Conservation (phyloP, 768 basidiomycete genomes). For the Lentinula sp. region DNA sequence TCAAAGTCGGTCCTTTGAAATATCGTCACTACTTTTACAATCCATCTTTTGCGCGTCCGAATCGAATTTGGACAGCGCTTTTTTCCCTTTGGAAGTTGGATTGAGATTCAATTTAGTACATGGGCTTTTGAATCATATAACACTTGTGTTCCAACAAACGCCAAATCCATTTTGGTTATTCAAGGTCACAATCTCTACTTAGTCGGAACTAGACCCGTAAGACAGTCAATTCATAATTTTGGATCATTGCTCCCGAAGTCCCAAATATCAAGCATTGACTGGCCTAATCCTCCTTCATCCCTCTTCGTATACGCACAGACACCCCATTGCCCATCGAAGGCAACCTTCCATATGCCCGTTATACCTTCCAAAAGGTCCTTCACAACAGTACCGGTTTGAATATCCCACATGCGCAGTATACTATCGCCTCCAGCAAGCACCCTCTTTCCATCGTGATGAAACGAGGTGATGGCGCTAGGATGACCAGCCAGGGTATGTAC, state of each 20-base stretch:
- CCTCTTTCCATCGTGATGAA: slow-evolving; percentile 97
- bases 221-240: background rate
- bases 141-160: too few species aligned
- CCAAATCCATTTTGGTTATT: too few species aligned
- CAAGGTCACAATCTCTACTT: too few species aligned
- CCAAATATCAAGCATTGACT: slow-evolving; percentile 82
- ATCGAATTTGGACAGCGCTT: too few species aligned
- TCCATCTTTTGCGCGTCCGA: too few species aligned
- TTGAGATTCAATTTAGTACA: too few species aligned
- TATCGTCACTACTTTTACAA: too few species aligned
- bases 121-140: too few species aligned
- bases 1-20: background rate
- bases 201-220: background rate
- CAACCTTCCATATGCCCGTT: slow-evolving; percentile 97
- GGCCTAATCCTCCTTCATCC: slow-evolving; percentile 26
- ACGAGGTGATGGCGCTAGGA: slow-evolving; percentile 97
- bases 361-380: slow-evolving; percentile 88
- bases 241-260: slow-evolving; percentile 55
- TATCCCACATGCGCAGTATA: slow-evolving; percentile 97
- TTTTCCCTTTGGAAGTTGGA: too few species aligned
- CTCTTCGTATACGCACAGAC: slow-evolving; percentile 86
- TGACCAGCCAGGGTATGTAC: slow-evolving; percentile 78
- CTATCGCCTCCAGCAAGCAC: slow-evolving; percentile 94
- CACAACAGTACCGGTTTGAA: slow-evolving; percentile 77
- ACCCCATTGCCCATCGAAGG: slow-evolving; percentile 90